Conservation (phyloP, 768 basidiomycete genomes). For the Amanita rubescens region DNA sequence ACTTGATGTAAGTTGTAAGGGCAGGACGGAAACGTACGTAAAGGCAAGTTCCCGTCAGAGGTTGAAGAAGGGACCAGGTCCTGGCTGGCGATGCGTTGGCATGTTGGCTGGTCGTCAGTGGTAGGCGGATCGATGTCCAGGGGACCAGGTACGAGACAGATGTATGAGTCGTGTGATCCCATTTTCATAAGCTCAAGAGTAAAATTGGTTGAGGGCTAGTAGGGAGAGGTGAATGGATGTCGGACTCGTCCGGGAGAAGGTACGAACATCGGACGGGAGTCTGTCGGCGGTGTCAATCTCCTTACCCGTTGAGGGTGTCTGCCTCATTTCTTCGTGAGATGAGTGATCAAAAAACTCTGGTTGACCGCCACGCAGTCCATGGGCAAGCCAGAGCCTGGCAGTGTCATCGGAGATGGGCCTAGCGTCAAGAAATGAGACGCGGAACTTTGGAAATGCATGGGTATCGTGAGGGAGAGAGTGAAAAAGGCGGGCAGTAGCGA, state of each 20-base stretch:
- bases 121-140: conserved; percentile 36
- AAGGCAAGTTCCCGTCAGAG: conserved; percentile 73
- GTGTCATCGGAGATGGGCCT: conserved; percentile 69
- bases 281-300: conserved; percentile 52
- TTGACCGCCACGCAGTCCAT: conserved; percentile 70
- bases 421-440: conserved; percentile 70
- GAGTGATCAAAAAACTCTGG: conserved; percentile 69
- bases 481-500: conserved; percentile 36
- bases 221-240: conserved; percentile 8
- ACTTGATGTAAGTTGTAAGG: conserved; percentile 17
- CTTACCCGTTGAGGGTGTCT: conserved; percentile 35
- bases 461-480: conserved; percentile 77
- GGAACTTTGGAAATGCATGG: conserved; percentile 76
- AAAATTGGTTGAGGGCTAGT: conserved; percentile 23
- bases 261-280: conserved; percentile 4
- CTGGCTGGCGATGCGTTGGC: conserved; percentile 60
- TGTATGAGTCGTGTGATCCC: conserved; percentile 59
- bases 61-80: conserved; percentile 78
- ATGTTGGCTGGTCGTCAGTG: conserved; percentile 45
- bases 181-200: conserved; percentile 71
- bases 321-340: conserved; percentile 37
- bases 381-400: conserved; percentile 64
- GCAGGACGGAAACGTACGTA: conserved; percentile 53
- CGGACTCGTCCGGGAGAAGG: conserved; percentile 1
- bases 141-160: conserved; percentile 73